Evolutionary conservation across 176 grass and related monocot species (phyloP).

Genomic region (Carex pumila): DNA sequence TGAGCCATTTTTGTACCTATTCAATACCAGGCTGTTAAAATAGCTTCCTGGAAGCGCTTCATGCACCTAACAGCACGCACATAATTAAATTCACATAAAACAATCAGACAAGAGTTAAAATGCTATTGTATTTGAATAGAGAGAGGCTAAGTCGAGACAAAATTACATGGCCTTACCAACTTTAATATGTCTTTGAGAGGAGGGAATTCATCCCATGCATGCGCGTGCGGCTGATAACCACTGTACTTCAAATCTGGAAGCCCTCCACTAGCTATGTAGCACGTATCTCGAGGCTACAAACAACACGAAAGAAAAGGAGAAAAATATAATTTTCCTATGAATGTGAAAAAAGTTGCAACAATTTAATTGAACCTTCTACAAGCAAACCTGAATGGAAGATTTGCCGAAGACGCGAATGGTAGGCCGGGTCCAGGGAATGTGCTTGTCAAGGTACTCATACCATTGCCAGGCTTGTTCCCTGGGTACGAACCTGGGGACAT

Average conservation of each 20-base stretch:
- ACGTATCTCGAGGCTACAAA: slow-evolving; percentile 52
- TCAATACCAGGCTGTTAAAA: slow-evolving; percentile 88
- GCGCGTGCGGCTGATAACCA: slow-evolving; percentile 43
- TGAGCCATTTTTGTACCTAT: slow-evolving; percentile 69
- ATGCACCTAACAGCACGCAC: slow-evolving; percentile 39
- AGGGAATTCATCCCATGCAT: slow-evolving; percentile 89
- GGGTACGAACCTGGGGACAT: slow-evolving; percentile 48
- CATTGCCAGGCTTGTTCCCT: slow-evolving; percentile 57
- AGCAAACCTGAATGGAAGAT: slow-evolving; percentile 37
- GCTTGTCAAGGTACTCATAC: slow-evolving; percentile 61
- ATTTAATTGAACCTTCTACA: neutral
- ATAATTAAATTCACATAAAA: neutral
- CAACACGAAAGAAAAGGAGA: neutral
- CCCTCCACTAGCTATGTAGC: slow-evolving; percentile 65
- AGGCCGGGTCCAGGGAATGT: slow-evolving; percentile 62
- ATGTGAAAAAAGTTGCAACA: neutral
- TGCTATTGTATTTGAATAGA: neutral
- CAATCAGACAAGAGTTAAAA: neutral
- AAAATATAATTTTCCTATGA: neutral
- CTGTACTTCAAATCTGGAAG: slow-evolving; percentile 67
- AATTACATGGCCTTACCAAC: slow-evolving; percentile 26
- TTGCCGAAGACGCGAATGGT: slow-evolving; percentile 63
- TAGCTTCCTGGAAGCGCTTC: slow-evolving; percentile 60
- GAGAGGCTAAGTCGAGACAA: neutral
- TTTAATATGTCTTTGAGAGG: slow-evolving; percentile 73